Base-by-base conservation (phyloP, 139 green algal genomes). In the Gonium pectorale region DNA sequence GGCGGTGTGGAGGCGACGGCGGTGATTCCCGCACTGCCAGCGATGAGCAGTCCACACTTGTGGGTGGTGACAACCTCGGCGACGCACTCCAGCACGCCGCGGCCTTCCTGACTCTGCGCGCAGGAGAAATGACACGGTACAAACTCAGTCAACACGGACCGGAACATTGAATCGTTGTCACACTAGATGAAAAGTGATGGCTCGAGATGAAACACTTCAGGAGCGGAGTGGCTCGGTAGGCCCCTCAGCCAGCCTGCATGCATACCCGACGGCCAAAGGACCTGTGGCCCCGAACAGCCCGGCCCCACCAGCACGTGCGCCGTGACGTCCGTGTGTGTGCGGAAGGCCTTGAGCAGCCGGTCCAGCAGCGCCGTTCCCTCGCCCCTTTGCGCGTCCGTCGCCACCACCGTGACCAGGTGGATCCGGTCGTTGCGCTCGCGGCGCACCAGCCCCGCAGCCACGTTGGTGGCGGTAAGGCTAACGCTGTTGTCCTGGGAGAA, bases 331-430 rank as follows among this genome's bases (percentile, higher is more conserved):
- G 43, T 22, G 26, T 37, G 24, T 13, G 31, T 64, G n/a, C 77
- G n/a, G 60, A 74, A 73, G 41, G 77, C 62, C 62, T 73, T 73
- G 1, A 64, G 44, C 22, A 83, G 40, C 7, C 77, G 41, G 22
- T 83, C 77, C 77, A 83, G 31, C 40, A 83, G 77, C n/a, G 41
- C 62, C 8, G n/a, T 0, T 26, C 60, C 77, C 59, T 83, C 77
- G 22, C 62, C 77, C 11, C 77, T 41, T 62, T 73, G 62, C 77
- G 41, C 77, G 43, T 83, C 77, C 0, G 27, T 38, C 11, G 77
- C n/a, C 41, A 83, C 77, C 41, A 83, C 43, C 21, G 77, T 74
- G 9, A 83, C 43, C 60, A 83, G n/a, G 77, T 83, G 77, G 22
- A 83, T 49, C 24, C 43, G 60, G 77, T 83, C 77, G 41, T 43